Evolutionary conservation across 2,329 filamentous ascomycete species (phyloP).

Genomic region (Talaromyces marneffei): DNA sequence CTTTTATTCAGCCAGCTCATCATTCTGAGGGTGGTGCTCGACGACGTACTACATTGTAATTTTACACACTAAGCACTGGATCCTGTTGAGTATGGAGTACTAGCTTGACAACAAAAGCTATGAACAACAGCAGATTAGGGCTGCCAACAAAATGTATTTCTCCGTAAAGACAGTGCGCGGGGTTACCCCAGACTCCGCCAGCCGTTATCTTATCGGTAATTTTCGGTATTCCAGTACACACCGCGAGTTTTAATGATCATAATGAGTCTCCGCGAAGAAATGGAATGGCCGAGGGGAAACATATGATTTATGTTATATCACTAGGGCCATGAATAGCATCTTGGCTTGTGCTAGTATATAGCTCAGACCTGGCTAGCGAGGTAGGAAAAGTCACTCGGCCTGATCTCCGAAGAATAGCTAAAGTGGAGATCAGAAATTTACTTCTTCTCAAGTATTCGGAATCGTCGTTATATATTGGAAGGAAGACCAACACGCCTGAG

Average conservation of each 20-base stretch:
- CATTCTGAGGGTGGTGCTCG: not conserved
- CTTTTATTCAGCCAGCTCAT: not conserved
- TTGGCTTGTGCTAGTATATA: not conserved
- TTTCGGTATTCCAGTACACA: not conserved
- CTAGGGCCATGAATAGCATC: too few relatives aligned
- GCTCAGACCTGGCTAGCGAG: not conserved
- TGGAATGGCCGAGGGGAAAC: not conserved
- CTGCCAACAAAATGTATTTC: not conserved
- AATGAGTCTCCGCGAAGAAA: not conserved
- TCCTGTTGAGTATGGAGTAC: not conserved
- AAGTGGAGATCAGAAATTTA: not conserved
- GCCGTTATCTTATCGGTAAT: not conserved
- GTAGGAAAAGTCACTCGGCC: not conserved
- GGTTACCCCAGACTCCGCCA: slow-evolving; percentile 2
- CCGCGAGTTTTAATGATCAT: not conserved
- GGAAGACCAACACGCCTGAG: too few relatives aligned
- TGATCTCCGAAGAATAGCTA: not conserved
- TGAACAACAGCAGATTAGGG: not conserved
- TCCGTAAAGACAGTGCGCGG: not conserved
- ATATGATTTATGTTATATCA: too few relatives aligned
- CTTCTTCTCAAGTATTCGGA: not conserved
- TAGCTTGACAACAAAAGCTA: too few relatives aligned
- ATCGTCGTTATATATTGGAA: not conserved
- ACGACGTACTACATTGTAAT: not conserved
- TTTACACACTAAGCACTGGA: not conserved